These are phyloP conservation scores for Wakefieldia striispora DNA, from an alignment of 768 basidiomycete species.

Conservation along the genomic window DNA sequence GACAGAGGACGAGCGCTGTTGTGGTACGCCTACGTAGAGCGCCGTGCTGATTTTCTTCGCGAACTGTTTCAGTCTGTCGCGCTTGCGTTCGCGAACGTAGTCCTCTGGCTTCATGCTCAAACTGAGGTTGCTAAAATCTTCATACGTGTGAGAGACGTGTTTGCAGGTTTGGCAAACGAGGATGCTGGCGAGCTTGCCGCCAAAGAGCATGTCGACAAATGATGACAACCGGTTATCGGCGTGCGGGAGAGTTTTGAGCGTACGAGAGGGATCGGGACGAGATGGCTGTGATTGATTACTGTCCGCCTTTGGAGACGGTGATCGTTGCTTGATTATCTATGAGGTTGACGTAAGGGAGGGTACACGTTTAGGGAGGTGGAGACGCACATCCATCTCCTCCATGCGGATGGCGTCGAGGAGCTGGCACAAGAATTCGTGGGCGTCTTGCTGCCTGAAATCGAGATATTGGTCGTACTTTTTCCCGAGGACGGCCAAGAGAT, in stretches of 20 bases:
- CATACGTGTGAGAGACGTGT: slow-evolving; percentile 73
- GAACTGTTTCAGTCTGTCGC: slow-evolving; percentile 72
- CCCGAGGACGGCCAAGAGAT: slow-evolving; percentile 65
- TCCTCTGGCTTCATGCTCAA: slow-evolving; percentile 85
- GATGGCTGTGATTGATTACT: slow-evolving; percentile 16
- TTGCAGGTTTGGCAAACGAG: slow-evolving; percentile 95
- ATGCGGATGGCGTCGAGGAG: slow-evolving; percentile 89
- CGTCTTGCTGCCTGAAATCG: slow-evolving; percentile 94
- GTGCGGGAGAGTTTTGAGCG: slow-evolving; percentile 7
- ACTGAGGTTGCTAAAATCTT: slow-evolving; percentile 93
- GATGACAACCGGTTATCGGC: slow-evolving; percentile 56
- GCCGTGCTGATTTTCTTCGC: slow-evolving; percentile 55
- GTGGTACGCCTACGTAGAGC: slow-evolving; percentile 25
- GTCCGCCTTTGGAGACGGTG: slow-evolving; percentile 43
- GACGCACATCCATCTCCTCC: slow-evolving; percentile 86
- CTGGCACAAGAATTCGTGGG: slow-evolving; percentile 90
- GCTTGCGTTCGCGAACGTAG: slow-evolving; percentile 67
- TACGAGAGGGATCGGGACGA: neutral
- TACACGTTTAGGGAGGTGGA: neutral
- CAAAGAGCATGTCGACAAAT: slow-evolving; percentile 88
- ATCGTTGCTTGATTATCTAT: slow-evolving; percentile 78
- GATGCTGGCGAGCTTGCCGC: slow-evolving; percentile 84
- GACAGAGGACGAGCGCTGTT: slow-evolving; percentile 57
- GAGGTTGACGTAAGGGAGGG: slow-evolving; percentile 1
- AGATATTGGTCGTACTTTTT: slow-evolving; percentile 92